phyloP scores from a whole-genome alignment of 2,329 filamentous ascomycete species.

The Monosporascus sp. region DNA sequence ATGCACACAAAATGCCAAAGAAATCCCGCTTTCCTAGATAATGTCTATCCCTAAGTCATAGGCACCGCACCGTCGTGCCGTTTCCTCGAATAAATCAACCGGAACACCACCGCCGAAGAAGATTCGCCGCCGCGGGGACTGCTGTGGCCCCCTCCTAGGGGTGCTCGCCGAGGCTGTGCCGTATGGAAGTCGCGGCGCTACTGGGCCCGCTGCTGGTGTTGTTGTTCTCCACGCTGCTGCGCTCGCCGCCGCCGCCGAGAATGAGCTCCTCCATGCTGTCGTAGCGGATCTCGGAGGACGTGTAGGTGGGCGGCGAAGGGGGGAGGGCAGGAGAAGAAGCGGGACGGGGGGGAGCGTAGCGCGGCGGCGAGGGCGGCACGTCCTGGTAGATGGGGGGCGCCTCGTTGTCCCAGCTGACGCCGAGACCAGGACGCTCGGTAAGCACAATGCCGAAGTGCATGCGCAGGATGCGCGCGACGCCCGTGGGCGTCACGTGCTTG shows the following conservation, averaged over 20 bases:
- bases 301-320: background rate
- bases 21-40: no score
- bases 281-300: constrained; percentile 9
- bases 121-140: no score
- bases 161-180: background rate
- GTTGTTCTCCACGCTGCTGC: constrained; percentile 4
- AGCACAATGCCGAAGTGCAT: constrained; percentile 85
- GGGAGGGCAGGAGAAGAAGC: background rate
- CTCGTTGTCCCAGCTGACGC: constrained; percentile 96
- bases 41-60: no score
- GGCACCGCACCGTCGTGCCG: no score
- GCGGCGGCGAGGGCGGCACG: constrained; percentile 79
- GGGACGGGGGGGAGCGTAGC: constrained; percentile 42
- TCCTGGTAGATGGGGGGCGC: constrained; percentile 91
- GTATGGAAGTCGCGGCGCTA: background rate
- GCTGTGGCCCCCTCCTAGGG: background rate
- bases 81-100: no score
- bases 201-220: background rate
- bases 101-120: no score
- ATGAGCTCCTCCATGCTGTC: constrained; percentile 11
- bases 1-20: no score
- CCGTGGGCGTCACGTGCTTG: constrained; percentile 72
- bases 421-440: constrained; percentile 79
- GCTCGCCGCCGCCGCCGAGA: constrained; percentile 2
- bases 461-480: constrained; percentile 81